Base-by-base conservation (phyloP, 1,284 basidiomycete species). In the Ceratobasidium sp. region DNA sequence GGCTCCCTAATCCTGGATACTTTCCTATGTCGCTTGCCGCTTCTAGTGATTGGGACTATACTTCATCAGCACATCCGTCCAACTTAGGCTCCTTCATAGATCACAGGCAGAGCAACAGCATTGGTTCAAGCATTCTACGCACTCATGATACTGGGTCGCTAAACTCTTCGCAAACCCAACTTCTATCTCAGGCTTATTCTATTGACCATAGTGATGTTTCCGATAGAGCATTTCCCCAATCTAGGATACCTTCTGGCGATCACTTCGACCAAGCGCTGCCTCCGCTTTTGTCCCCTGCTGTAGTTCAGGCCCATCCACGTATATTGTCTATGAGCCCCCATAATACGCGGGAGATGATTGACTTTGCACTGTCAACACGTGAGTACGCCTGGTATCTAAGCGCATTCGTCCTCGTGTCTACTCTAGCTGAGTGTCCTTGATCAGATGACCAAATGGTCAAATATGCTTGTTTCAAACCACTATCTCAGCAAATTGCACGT, bases 381-480 rank as follows among this genome's bases (percentile, higher is more conserved):
- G 44, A 26, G 61, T 23, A 33, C n/a, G 10, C 52, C 5, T n/a
- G 10, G 20, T 42, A 42, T n/a, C 17, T 4, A 4, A 33, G 5
- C 20, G 33, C 15, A 48, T 12, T 48, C 10, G 20, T 20, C 10
- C 61, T 9, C 42, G 42, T 62, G 40, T 42, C n/a, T 38, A 20
- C 3, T n/a, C 38, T 38, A 5, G 10, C 57, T 59, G 15, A 38
- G 12, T 38, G 12, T 38, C 2, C 3, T 20, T 28, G 46, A 42
- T 3, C 38, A 74, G 71, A 64, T 26, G 71, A 74, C 2, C 42
- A 48, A 20, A 5, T 64, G 28, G 20, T 74, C 15, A 48, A 62
- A 5, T 20, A 46, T 10, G 17, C 26, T n/a, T 74, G 54, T 42
- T 74, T 74, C 38, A 64, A 50, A 48, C 71, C 59, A 2, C 20